Base-by-base conservation (phyloP, 768 basidiomycete genomes). In the Ramaria rubella region DNA sequence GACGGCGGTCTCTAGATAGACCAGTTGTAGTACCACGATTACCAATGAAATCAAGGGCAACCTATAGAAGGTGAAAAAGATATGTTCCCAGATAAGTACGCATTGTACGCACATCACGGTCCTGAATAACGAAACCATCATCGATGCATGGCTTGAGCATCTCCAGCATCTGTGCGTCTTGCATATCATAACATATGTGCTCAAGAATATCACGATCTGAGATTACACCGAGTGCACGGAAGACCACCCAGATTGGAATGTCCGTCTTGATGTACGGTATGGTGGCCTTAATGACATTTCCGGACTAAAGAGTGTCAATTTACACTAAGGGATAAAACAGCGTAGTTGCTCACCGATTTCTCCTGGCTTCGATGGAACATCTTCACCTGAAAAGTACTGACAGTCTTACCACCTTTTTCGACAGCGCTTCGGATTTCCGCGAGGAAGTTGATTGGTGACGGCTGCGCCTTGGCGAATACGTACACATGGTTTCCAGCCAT, bases 401-500 rank as follows among this genome's bases (percentile, higher is more conserved):
- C 93, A 11, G 93, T 96, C 77, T 98, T 97, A 50, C 96, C 96
- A 55, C 95, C 94, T 68, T 92, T 95, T 74, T 98, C 96, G 12
- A 97, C 91, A 5, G 94, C 93, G 70, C 91, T 94, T 59, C 95
- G 87, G 70, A 99, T 96, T 70, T 98, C 94, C 34, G 96, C 93
- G 42, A 97, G 81, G 73, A 95, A 96, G 61, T 85, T 92, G 64
- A 96, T 90, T 1, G 94, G 94, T 17, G 93, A 94, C 3, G 95
- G 94, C 62, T 95, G 92, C 0, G 91, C 91, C 72, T 98, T 99
- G 51, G 94, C 93, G 66, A 99, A 99, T 52, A 97, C 94, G 71
- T 98, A 99, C 62, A 99, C 96, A 66, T 96, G 94, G 73, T 99
- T 99, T 23, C 93, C 94, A 9, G 96, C 95, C 94, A 98, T 98